Evolutionary conservation across 768 basidiomycete species (phyloP).

Genomic region (Leccinum uliginosum): DNA sequence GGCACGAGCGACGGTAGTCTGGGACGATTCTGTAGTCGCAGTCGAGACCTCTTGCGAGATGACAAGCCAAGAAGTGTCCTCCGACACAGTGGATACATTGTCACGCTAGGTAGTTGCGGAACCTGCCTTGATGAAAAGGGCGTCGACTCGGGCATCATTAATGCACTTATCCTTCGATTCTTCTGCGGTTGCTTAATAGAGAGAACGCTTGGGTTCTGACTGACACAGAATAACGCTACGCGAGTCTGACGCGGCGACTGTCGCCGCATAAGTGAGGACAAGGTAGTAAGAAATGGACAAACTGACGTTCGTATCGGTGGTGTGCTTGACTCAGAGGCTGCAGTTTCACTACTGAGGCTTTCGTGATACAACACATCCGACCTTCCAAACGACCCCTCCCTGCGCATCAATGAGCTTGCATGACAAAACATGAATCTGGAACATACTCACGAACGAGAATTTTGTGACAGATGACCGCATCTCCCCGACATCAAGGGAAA

Average conservation of each 20-base stretch:
- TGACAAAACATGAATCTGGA: background rate
- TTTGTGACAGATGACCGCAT: background rate
- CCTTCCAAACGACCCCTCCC: background rate
- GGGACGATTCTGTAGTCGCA: background rate
- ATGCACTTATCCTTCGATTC: background rate
- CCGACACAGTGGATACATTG: background rate
- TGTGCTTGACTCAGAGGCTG: background rate
- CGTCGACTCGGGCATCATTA: background rate
- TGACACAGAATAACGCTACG: background rate
- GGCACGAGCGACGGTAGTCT: too few species aligned
- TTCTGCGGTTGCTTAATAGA: background rate
- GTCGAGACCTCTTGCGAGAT: too few species aligned
- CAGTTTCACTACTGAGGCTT: background rate
- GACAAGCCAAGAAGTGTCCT: background rate
- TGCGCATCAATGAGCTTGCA: slow-evolving; percentile 1
- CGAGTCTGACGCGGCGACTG: background rate
- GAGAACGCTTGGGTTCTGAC: background rate
- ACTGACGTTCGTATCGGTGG: background rate
- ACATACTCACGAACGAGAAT: background rate
- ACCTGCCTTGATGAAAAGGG: background rate
- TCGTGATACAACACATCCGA: background rate
- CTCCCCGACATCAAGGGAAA: background rate
- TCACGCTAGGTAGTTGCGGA: background rate
- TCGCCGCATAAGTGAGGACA: background rate
- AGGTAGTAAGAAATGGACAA: background rate